phyloP scores from a whole-genome alignment of 495 filamentous ascomycete species.

The Penicillium bovifimosum region DNA sequence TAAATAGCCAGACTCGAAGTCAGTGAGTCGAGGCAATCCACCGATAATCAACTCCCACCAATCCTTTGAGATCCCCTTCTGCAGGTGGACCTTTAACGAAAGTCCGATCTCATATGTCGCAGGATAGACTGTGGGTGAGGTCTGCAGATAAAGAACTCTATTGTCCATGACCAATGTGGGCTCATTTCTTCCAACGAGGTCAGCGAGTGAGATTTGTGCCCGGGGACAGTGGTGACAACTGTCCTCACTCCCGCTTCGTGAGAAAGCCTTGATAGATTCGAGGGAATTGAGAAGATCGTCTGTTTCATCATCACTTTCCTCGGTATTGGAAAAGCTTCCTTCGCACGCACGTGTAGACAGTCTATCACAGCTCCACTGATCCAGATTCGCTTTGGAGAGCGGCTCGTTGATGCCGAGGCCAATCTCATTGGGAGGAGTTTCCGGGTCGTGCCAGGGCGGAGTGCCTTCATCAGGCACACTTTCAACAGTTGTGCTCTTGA shows the following conservation, averaged over 20 bases:
- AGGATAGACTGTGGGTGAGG: conserved; percentile 5
- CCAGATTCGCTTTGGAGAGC: not conserved
- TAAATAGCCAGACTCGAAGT: conserved; percentile 24
- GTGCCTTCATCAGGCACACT: not conserved
- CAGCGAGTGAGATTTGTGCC: not conserved
- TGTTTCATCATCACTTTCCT: not conserved
- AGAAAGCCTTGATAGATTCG: not conserved
- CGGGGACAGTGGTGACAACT: no score
- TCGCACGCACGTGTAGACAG: conserved; percentile 10
- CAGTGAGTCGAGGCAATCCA: conserved; percentile 26
- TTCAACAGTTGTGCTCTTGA: not conserved
- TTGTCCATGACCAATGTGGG: conserved; percentile 18
- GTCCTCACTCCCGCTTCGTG: not conserved
- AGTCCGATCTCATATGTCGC: conserved; percentile 23
- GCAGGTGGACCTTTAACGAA: conserved; percentile 14
- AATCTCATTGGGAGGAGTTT: not conserved
- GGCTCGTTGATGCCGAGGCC: not conserved
- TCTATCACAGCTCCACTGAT: not conserved
- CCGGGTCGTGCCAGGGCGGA: not conserved
- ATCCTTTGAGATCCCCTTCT: conserved; percentile 15
- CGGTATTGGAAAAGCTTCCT: conserved; percentile 12
- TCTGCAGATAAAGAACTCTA: conserved; percentile 19
- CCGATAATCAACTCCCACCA: conserved; percentile 30
- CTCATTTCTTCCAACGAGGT: not conserved
- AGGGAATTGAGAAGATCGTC: not conserved